phyloP scores from a whole-genome alignment of 306 rosid species.

The Medicago arabica region DNA sequence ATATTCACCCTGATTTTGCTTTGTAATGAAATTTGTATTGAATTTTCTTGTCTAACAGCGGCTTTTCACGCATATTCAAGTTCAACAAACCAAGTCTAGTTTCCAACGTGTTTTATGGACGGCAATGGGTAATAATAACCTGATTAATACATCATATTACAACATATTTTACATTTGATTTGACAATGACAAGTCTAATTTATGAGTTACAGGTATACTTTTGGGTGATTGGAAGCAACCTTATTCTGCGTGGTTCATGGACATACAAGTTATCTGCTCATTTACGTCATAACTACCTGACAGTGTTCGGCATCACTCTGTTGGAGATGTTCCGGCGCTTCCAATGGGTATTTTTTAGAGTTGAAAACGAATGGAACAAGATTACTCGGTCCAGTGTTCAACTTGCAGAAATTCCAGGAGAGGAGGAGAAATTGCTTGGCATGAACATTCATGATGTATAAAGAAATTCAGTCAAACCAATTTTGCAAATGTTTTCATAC shows the following conservation, averaged over 20 bases:
- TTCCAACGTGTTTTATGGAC: slow-evolving; percentile 74
- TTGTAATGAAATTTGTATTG: slow-evolving; percentile 8
- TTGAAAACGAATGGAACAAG: slow-evolving; percentile 92
- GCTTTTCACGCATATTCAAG: slow-evolving; percentile 91
- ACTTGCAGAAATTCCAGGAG: slow-evolving; percentile 67
- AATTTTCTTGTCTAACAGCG: slow-evolving; percentile 56
- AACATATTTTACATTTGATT: slow-evolving; percentile 13
- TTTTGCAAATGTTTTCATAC: slow-evolving; percentile 44
- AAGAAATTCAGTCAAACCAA: slow-evolving; percentile 40
- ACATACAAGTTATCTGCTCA: slow-evolving; percentile 95
- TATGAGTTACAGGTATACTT: slow-evolving; percentile 69
- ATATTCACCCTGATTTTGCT: background rate
- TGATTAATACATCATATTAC: background rate
- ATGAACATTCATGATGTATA: slow-evolving; percentile 71
- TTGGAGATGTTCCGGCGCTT: slow-evolving; percentile 91
- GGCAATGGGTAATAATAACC: slow-evolving; percentile 78
- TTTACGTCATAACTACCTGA: slow-evolving; percentile 93
- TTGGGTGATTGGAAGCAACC: slow-evolving; percentile 92
- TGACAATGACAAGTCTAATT: slow-evolving; percentile 28
- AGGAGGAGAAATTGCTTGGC: slow-evolving; percentile 72
- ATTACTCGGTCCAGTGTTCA: slow-evolving; percentile 69
- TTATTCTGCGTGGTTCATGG: slow-evolving; percentile 87
- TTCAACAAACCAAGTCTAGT: slow-evolving; percentile 62
- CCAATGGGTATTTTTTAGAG: slow-evolving; percentile 95
- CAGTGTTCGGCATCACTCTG: slow-evolving; percentile 75